Evolutionary conservation across 2,329 filamentous ascomycete species (phyloP), one percentile per base, ranked within the genome.

Genomic region (Nemania diffusa): DNA sequence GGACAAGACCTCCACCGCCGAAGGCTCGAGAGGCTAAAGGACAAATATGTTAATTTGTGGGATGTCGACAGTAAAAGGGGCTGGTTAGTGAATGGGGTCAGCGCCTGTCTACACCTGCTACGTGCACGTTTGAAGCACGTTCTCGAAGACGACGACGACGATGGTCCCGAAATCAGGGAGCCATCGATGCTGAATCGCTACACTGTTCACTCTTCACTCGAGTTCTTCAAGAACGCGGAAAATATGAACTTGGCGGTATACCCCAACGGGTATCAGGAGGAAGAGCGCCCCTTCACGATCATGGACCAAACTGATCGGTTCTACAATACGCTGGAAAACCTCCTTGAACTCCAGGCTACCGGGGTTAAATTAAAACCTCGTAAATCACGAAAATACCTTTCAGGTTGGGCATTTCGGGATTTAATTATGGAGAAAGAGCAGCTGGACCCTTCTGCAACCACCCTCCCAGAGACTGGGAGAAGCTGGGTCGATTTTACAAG

Each of bases 1-100:
- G 44, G 29, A 32, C 7, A 52, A 5, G 7, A 27, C 32, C 20
- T 64, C 27, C 52, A 57, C 22, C 9, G 7, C n/a, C 22, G n/a
- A 15, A 57, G 26, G 29, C 48, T 64, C 3, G n/a, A 59, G 17
- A 34, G 50, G 24, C 5, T 64, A 3, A 32, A 29, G 6, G 24
- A 27, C 2, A 24, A 64, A 22, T 20, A 37, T 20, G 40, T 64
- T 17, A 6, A 26, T 22, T 20, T 64, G n/a, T 64, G 62, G 62
- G 62, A 64, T 40, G 62, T 44, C 1, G 50, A 17, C 7, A 24
- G 44, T n/a, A 24, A 64, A 26, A 13, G 48, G 8, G 62, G 62
- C 0, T 64, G 62, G 62, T 27, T 64, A 11, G 27, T 64, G 3
- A 59, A 64, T 40, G 62, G 62, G 7, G 17, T 44, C 1, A 55